A percentile compares a stretch with the other conserved stretches of the same genome.
Conservation (phyloP, 2,329 filamentous ascomycete genomes). For the Neocucurbitaria cava region DNA sequence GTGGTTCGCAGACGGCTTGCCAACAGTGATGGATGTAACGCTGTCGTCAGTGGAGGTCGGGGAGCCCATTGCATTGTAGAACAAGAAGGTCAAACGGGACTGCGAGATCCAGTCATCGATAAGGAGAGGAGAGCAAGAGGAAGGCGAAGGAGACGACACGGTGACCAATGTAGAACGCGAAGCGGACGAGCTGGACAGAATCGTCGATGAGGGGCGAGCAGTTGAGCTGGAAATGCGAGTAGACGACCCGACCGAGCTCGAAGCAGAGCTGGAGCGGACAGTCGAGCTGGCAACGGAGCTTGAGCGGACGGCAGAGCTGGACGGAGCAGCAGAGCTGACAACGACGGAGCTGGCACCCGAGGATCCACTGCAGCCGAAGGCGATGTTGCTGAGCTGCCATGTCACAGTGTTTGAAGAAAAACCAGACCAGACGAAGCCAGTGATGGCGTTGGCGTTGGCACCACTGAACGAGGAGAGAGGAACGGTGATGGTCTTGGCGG, state of each 20-base stretch:
- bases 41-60: conserved; percentile 64
- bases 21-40: conserved; percentile 65
- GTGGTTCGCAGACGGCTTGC: conserved; percentile 52
- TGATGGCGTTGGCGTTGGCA: conserved; percentile 59
- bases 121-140: conserved; percentile 50
- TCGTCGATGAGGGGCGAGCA: neutral
- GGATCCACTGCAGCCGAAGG: conserved; percentile 52
- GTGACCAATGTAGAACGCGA: conserved; percentile 26
- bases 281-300: neutral
- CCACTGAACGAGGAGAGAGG: conserved; percentile 59
- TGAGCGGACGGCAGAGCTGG: neutral
- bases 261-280: neutral
- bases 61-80: conserved; percentile 65
- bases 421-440: conserved; percentile 53
- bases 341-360: neutral
- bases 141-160: conserved; percentile 14
- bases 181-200: conserved; percentile 11
- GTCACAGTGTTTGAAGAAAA: conserved; percentile 49
- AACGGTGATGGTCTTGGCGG: conserved; percentile 59
- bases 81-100: conserved; percentile 66
- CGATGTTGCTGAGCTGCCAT: conserved; percentile 60
- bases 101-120: conserved; percentile 69
- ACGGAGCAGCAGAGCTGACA: conserved; percentile 1
- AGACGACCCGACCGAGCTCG: neutral
- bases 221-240: neutral